Conservation (phyloP, 257 asterid species). For the Leptodermis oblonga region DNA sequence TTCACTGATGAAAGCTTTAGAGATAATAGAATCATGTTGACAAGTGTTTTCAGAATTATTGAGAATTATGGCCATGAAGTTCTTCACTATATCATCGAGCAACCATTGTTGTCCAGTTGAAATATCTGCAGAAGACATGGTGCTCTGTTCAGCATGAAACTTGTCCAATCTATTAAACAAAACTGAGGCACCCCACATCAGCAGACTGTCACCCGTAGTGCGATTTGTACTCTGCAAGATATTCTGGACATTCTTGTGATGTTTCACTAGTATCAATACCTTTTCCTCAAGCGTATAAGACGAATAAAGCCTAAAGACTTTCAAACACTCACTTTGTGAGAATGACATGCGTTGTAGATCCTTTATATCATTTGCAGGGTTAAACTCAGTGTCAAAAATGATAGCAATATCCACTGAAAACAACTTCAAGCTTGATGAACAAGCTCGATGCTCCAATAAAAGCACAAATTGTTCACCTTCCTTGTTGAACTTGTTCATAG, state of each 20-base stretch:
- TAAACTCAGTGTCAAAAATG: constrained; percentile 69
- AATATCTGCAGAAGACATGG: constrained; percentile 26
- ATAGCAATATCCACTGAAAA: constrained; percentile 56
- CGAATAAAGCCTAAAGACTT: constrained; percentile 77
- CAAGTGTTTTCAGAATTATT: constrained; percentile 20
- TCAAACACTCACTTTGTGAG: constrained; percentile 48
- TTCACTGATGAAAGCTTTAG: constrained; percentile 50
- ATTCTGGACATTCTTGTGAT: constrained; percentile 35
- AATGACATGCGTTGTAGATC: constrained; percentile 58
- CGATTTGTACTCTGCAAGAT: constrained; percentile 42
- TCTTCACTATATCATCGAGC: constrained; percentile 47
- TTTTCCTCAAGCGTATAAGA: constrained; percentile 76
- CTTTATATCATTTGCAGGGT: constrained; percentile 69
- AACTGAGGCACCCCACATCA: constrained; percentile 77
- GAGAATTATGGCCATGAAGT: constrained; percentile 51
- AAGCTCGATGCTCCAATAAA: constrained; percentile 82
- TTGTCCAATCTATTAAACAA: constrained; percentile 69
- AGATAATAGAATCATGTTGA: constrained; percentile 35
- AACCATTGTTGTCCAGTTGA: constrained; percentile 38
- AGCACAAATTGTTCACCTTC: constrained; percentile 63
- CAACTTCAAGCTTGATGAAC: constrained; percentile 53
- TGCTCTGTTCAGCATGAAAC: constrained; percentile 45
- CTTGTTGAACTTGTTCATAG: constrained; percentile 58
- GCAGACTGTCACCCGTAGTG: constrained; percentile 44
- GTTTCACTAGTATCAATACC: constrained; percentile 58